phyloP scores from a whole-genome alignment of 352 stramenopile species.

The Pythium scleroteichum region DNA sequence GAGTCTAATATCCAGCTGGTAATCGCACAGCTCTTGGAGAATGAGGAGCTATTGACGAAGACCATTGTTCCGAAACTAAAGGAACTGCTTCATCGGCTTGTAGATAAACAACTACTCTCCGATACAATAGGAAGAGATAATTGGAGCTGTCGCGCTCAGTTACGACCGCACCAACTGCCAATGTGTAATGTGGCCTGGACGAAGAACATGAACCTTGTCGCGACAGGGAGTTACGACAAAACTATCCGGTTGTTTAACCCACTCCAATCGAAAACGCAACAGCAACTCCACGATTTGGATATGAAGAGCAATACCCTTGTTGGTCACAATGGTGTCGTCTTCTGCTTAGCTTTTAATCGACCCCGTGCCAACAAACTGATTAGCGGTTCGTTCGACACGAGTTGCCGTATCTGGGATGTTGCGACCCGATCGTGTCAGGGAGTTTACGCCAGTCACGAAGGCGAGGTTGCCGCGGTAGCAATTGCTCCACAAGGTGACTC shows the following conservation, averaged over 20 bases:
- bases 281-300: slow-evolving; percentile 20
- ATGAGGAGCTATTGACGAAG: slow-evolving; percentile 61
- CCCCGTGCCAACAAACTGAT: slow-evolving; percentile 51
- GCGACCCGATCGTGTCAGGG: slow-evolving; percentile 31
- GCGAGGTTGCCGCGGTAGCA: slow-evolving; percentile 52
- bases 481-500: slow-evolving; percentile 40
- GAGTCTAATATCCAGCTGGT: slow-evolving; percentile 68
- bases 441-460: slow-evolving; percentile 56
- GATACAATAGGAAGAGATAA: slow-evolving; percentile 28
- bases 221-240: slow-evolving; percentile 77
- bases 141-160: slow-evolving; percentile 39
- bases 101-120: slow-evolving; percentile 64
- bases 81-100: slow-evolving; percentile 63
- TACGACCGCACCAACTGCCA: slow-evolving; percentile 58
- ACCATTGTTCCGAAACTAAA: slow-evolving; percentile 43
- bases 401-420: slow-evolving; percentile 70
- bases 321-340: slow-evolving; percentile 70
- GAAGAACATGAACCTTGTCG: slow-evolving; percentile 63
- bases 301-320: slow-evolving; percentile 35
- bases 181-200: slow-evolving; percentile 74
- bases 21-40: slow-evolving; percentile 50
- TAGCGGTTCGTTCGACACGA: slow-evolving; percentile 82
- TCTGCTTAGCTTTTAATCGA: slow-evolving; percentile 61
- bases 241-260: slow-evolving; percentile 56
- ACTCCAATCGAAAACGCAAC: slow-evolving; percentile 30